Base-by-base conservation (phyloP, 2,329 filamentous ascomycete species). In the Magnaporthales sp. region DNA sequence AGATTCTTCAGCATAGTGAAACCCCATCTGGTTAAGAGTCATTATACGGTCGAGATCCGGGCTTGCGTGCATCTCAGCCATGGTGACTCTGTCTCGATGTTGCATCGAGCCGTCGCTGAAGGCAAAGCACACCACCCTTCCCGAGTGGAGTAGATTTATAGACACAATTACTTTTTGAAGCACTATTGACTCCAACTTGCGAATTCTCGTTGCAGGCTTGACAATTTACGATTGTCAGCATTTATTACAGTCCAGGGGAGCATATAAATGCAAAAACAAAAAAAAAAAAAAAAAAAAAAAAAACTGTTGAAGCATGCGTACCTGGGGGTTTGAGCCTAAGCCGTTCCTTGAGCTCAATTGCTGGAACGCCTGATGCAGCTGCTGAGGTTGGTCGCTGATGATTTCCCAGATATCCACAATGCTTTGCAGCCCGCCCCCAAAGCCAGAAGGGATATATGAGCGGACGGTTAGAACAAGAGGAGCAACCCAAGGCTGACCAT, bases 391-490 rank as follows among this genome's bases (percentile, higher is more conserved):
- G 32, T 91, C 87, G 32, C 84, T 82, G 10, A 94, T 75, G 15
- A 96, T 79, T 71, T 95, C 89, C 94, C 94, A 98, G 69, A 90
- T 86, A 69, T 92, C 89, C 69, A 98, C 82, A 56, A 93, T 85
- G 70, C 89, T 96, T 71, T 90, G 87, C 0, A 86, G 80, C 69
- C 77, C 77, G 66, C 66, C 61, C 13, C 62, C 66, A 30, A 27
- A 64, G 9, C 31, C 11, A 27, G 22, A n/a, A 1, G 82, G 83
- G 65, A 84, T 76, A 72, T 84, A 84, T 10, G 90, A 90, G 68
- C 92, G 92, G 31, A 93, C 84, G 0, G 90, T 89, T 38, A 97
- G 75, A 24, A 97, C 82, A 51, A 89, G 85, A 0, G 88, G 86
- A 46, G 84, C 80, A 66, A 74, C 80, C 69, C 78, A 82, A 51